A percentile compares a stretch with the other conserved stretches of the same genome.
phyloP scores from a whole-genome alignment of 139 green algal genomes.

The Ettlia oleoabundans region DNA sequence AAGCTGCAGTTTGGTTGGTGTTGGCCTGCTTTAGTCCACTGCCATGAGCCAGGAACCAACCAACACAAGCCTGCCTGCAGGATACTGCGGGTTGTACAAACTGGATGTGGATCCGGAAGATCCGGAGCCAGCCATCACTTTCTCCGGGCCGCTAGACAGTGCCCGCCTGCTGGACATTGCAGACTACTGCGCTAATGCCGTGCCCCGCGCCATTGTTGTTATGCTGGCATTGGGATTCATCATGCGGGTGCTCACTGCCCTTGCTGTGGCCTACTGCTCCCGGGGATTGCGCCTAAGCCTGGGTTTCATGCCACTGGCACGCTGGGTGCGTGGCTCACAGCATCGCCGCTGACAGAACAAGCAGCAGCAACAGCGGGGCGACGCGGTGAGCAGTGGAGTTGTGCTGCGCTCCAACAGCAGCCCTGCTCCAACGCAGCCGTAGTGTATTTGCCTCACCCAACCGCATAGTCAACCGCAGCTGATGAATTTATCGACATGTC shows the following conservation, averaged over 20 bases:
- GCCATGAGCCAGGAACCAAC: too few relatives aligned
- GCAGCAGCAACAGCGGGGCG: neutral
- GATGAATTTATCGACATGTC: too few relatives aligned
- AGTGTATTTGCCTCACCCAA: too few relatives aligned
- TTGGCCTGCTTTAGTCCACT: too few relatives aligned
- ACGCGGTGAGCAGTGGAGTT: neutral
- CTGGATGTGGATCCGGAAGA: neutral
- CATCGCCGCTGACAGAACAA: neutral
- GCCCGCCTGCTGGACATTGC: slow-evolving; percentile 27
- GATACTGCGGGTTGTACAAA: slow-evolving; percentile 25
- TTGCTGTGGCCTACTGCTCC: slow-evolving; percentile 31
- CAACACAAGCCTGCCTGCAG: neutral
- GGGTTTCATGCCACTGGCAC: neutral
- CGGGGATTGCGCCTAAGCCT: slow-evolving; percentile 31
- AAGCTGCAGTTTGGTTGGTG: too few relatives aligned
- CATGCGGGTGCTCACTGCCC: slow-evolving; percentile 29
- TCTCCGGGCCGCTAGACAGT: neutral
- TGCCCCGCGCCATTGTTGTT: slow-evolving; percentile 25
- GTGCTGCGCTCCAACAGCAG: too few relatives aligned
- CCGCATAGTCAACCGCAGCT: too few relatives aligned
- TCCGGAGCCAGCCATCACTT: neutral
- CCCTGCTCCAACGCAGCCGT: too few relatives aligned
- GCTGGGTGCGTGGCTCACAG: neutral
- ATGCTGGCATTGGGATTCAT: slow-evolving; percentile 19
- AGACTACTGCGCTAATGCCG: slow-evolving; percentile 37